Base-by-base conservation (phyloP, 352 stramenopile genomes). In the Discostella stelligera region DNA sequence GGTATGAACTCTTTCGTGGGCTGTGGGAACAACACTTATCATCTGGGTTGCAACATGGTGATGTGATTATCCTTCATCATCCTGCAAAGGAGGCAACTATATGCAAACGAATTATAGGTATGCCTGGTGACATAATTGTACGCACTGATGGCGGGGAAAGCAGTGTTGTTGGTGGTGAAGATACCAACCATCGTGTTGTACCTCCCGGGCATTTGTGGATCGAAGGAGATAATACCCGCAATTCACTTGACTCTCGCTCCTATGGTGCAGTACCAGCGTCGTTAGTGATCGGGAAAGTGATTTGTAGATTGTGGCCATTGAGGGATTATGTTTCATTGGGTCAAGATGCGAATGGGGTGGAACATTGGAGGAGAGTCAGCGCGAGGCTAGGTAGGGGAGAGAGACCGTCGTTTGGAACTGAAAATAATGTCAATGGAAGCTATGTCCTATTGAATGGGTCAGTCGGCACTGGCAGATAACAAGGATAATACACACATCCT, bases 211-310 rank as follows among this genome's bases (percentile, higher is more conserved):
- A 98, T 74, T 86, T 98, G 50, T 99, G 96, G 96, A 85, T 99
- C 21, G 95, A 98, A 86, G 96, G 96, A 54, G 96, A 99, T 84
- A 99, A 99, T 90, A 93, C 95, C 37, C 80, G 94, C 66, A 95
- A 98, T 87, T 98, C 94, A 48, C 91, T 93, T 50, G 96, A 99
- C 86, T 98, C 95, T 41, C 87, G 96, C n/a, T 94, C 95, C 71
- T 99, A 98, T 80, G 96, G 96, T 11, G 89, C 95, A 0, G 90
- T 99, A 58, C 96, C 96, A n/a, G 92, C 93, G 41, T 90, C 95
- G 18, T 80, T 98, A 16, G 90, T 98, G 49, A 87, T 97, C 72
- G 95, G 95, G 25, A 93, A 95, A 58, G 95, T 98, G 37, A 55
- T 97, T 41, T 95, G 94, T 89, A 91, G 95, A 54, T 88, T 98